Evolutionary conservation across 2,329 filamentous ascomycete species (phyloP).

Genomic region (Hypoxylon sp.): DNA sequence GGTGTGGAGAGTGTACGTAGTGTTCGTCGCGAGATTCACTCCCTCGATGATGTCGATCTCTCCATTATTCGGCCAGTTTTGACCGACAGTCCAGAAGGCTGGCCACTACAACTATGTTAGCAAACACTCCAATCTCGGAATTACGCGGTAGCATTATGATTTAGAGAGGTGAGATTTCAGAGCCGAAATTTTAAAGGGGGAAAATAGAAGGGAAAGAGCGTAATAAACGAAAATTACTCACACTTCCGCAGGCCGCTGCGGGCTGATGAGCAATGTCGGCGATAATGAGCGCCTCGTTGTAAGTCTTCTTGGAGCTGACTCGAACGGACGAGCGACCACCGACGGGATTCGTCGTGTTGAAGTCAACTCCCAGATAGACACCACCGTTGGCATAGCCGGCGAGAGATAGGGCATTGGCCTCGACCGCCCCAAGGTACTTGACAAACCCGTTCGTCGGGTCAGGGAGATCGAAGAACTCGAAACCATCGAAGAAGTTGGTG

Average conservation of each 20-base stretch:
- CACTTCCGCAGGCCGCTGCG: conserved; percentile 74
- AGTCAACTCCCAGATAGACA: conserved; percentile 80
- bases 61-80: conserved; percentile 77
- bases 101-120: conserved; percentile 70
- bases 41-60: conserved; percentile 89
- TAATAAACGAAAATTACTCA: conserved; percentile 20
- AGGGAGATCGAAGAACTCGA: conserved; percentile 67
- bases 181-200: neutral
- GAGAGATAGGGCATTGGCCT: conserved; percentile 71
- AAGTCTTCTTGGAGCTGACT: conserved; percentile 75
- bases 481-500: conserved; percentile 69
- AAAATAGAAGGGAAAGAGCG: neutral
- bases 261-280: conserved; percentile 84
- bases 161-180: neutral
- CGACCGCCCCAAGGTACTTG: conserved; percentile 72
- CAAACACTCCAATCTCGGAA: neutral
- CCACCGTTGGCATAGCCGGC: conserved; percentile 69
- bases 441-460: conserved; percentile 86
- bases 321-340: conserved; percentile 79
- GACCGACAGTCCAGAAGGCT: conserved; percentile 78
- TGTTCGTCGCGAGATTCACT: conserved; percentile 73
- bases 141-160: neutral
- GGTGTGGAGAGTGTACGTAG: conserved; percentile 79
- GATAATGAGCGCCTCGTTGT: conserved; percentile 78
- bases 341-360: conserved; percentile 67